These are phyloP conservation scores for Phylloporus sp. DNA, from an alignment of 768 basidiomycete species.

Conservation along the genomic window DNA sequence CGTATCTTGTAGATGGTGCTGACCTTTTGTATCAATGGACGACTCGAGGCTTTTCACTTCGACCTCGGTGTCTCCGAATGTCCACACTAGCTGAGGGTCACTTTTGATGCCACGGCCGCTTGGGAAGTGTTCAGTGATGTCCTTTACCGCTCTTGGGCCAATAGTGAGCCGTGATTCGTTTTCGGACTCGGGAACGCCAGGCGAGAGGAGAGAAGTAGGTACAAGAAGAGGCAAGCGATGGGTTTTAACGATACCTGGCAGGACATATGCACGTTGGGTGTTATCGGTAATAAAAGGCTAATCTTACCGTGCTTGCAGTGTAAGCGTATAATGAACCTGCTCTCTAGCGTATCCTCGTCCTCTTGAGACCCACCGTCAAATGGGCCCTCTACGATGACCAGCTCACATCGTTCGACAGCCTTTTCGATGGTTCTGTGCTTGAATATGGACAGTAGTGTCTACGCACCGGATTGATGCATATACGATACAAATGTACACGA, in stretches of 20 bases:
- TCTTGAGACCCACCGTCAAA: constrained; percentile 31
- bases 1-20: not conserved
- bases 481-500: not conserved
- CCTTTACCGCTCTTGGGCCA: constrained; percentile 67
- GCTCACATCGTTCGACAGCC: constrained; percentile 70
- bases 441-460: constrained; percentile 72
- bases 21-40: constrained; percentile 63
- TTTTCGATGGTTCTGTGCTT: constrained; percentile 75
- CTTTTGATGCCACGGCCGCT: constrained; percentile 55
- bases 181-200: constrained; percentile 54
- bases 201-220: constrained; percentile 57
- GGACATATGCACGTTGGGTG: constrained; percentile 8
- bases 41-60: constrained; percentile 65
- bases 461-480: constrained; percentile 1
- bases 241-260: constrained; percentile 73
- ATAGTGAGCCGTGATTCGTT: constrained; percentile 66
- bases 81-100: constrained; percentile 81
- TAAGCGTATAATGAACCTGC: constrained; percentile 65
- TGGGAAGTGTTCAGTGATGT: constrained; percentile 81
- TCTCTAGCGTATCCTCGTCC: constrained; percentile 59
- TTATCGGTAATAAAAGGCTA: not conserved
- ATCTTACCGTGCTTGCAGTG: constrained; percentile 78
- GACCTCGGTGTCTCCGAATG: constrained; percentile 66
- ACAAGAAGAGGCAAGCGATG: constrained; percentile 65
- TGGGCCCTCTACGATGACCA: constrained; percentile 61